Base-by-base conservation (phyloP, 1,139 yeast genomes). In the Nakaseomyces bracarensis region DNA sequence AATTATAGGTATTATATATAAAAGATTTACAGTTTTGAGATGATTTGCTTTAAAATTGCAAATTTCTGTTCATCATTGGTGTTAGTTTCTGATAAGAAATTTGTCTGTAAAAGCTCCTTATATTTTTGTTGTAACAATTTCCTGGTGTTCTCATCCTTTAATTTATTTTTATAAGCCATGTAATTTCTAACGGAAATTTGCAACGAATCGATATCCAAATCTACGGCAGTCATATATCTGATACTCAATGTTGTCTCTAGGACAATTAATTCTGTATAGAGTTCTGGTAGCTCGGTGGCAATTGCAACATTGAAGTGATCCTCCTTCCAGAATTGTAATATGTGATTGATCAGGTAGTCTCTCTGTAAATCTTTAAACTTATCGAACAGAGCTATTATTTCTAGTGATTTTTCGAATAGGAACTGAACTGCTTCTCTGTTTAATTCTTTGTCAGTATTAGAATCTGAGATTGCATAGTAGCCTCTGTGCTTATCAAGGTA, bases 141-240 rank as follows among this genome's bases (percentile, higher is more conserved):
- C 37, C 63, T 14, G 16, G 22, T 21, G 5, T 61, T 54, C 35
- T 54, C 58, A 34, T 61, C 60, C 39, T 55, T 56, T 27, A 65
- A 46, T 56, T 75, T 76, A 45, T 61, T 58, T 55, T 72, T 74
- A 57, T 77, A 77, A 33, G 86, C 82, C 49, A 75, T 66, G 60
- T 77, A 84, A 56, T 80, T 78, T 55, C 81, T 82, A 33, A 87
- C 83, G 14, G 87, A 71, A 29, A 73, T 69, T 62, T 83, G 86
- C 52, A 89, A 69, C 43, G 66, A 61, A 42, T 73, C 78, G 10
- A 84, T 77, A 57, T 60, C 52, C 18, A 60, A 41, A 13, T 47
- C 37, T 9, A 48, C 53, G 3, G 48, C 40, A 9, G 58, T 51
- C 36, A 69, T 57, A 50, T 71, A 74, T 58, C 95, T 75, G 30